A percentile compares a stretch with the other conserved stretches of the same genome.
phyloP scores from a whole-genome alignment of 768 basidiomycete species.

The Collybia nuda region DNA sequence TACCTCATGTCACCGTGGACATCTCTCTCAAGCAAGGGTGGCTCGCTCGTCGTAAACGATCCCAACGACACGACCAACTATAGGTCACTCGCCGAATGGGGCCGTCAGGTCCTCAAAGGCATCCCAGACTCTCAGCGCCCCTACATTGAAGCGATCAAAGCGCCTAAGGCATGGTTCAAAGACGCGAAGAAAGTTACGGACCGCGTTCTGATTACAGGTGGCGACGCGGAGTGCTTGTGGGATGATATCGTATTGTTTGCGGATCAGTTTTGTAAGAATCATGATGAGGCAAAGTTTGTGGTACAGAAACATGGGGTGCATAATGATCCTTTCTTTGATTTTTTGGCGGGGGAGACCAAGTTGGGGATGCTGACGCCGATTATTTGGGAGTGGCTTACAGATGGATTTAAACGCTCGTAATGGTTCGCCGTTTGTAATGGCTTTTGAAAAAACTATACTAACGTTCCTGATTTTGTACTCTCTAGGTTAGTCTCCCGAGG shows the following conservation, averaged over 20 bases:
- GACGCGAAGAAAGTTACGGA: slow-evolving; percentile 19
- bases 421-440: not conserved
- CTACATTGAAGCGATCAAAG: slow-evolving; percentile 18
- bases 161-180: slow-evolving; percentile 23
- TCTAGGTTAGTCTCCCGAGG: no score
- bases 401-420: not conserved
- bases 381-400: slow-evolving; percentile 18
- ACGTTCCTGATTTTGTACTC: no score
- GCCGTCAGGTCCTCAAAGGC: slow-evolving; percentile 6
- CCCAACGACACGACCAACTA: slow-evolving; percentile 14
- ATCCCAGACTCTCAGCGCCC: slow-evolving; percentile 11
- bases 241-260: slow-evolving; percentile 18
- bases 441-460: no score
- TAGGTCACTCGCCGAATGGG: slow-evolving; percentile 9
- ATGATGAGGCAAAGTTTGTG: slow-evolving; percentile 6
- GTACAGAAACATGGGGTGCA: slow-evolving; percentile 29
- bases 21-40: slow-evolving; percentile 12
- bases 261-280: not conserved
- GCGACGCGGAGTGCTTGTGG: slow-evolving; percentile 19
- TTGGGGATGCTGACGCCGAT: slow-evolving; percentile 10
- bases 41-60: slow-evolving; percentile 6
- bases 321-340: slow-evolving; percentile 22
- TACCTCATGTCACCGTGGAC: slow-evolving; percentile 33
- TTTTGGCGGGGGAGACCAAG: slow-evolving; percentile 12
- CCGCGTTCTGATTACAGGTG: slow-evolving; percentile 23